Conservation (phyloP, 1,139 yeast genomes). For the Entelexis paramagnoliae region DNA sequence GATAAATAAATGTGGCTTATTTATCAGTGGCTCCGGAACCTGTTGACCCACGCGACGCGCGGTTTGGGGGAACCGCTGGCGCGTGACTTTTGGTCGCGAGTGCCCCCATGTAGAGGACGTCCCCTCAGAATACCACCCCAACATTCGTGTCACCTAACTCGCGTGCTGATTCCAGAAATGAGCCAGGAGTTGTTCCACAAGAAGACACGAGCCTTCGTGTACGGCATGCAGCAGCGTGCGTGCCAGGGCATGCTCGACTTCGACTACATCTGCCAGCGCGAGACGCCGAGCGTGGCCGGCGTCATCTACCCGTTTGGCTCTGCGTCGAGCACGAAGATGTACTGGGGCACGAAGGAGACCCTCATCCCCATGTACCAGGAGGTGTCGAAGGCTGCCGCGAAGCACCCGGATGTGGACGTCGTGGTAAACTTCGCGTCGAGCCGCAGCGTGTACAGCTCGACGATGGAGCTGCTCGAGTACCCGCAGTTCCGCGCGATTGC, state of each 20-base stretch:
- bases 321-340: constrained; percentile 39
- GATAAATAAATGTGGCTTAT: too few species aligned
- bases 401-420: constrained; percentile 42
- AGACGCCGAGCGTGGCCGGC: constrained; percentile 41
- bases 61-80: not conserved
- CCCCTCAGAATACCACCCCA: constrained; percentile 7
- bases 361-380: constrained; percentile 40
- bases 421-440: constrained; percentile 42
- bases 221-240: constrained; percentile 39
- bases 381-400: constrained; percentile 35
- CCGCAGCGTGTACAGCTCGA: constrained; percentile 40
- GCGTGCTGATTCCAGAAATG: constrained; percentile 3
- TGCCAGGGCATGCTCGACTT: constrained; percentile 43
- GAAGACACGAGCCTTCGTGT: constrained; percentile 39
- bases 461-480: constrained; percentile 40
- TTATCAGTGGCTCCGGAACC: too few species aligned
- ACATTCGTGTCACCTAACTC: constrained; percentile 4
- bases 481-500: constrained; percentile 41
- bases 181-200: constrained; percentile 33
- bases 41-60: constrained; percentile 1
- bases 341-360: constrained; percentile 44
- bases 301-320: constrained; percentile 42
- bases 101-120: not conserved
- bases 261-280: constrained; percentile 40
- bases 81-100: constrained; percentile 1